phyloP scores from a whole-genome alignment of 176 grass and related monocot genomes.

The Leersia perrieri region DNA sequence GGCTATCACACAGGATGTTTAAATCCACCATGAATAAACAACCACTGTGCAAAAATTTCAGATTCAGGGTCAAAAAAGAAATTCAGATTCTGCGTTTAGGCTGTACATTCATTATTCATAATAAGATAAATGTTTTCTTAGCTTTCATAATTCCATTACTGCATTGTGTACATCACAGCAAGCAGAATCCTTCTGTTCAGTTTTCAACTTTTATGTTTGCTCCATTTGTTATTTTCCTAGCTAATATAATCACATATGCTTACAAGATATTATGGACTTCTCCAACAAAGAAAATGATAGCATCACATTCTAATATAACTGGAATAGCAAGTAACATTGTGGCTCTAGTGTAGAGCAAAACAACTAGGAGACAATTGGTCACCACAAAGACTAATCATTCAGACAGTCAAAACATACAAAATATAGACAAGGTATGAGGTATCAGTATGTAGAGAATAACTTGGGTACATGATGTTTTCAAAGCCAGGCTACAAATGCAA shows the following conservation, averaged over 20 bases:
- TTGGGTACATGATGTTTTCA: background rate
- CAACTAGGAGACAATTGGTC: background rate
- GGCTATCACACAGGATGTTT: background rate
- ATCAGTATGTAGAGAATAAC: background rate
- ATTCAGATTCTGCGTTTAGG: slow-evolving; percentile 1
- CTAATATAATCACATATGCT: background rate
- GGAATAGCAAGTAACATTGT: background rate
- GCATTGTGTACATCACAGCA: background rate
- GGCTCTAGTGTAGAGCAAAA: background rate
- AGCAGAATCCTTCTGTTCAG: background rate
- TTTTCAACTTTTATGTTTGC: background rate
- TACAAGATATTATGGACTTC: background rate
- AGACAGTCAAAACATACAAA: background rate
- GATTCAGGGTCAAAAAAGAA: slow-evolving; percentile 1
- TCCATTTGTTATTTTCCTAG: background rate
- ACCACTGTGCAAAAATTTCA: background rate
- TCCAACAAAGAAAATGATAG: background rate
- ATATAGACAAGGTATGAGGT: background rate
- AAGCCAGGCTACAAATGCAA: background rate
- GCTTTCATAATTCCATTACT: background rate
- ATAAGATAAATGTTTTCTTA: slow-evolving; percentile 6
- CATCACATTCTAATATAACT: background rate
- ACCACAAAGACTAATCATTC: background rate
- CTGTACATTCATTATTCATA: background rate
- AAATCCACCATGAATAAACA: slow-evolving; percentile 2